Evolutionary conservation across 768 basidiomycete species (phyloP), one percentile per base, ranked within the genome.

Genomic region (Tricholoma sp.): DNA sequence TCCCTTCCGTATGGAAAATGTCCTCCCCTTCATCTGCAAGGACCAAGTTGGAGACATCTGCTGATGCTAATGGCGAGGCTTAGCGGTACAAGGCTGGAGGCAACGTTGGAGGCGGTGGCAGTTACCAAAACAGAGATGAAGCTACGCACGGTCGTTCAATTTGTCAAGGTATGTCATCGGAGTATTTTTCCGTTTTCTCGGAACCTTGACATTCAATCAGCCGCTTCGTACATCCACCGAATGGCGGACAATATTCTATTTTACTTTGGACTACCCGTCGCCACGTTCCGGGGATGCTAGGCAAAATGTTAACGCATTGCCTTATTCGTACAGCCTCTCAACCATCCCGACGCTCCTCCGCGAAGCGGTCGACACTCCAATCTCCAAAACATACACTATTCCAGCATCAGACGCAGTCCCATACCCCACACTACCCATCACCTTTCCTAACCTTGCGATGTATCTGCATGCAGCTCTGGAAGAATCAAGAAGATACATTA

Each of bases 191-290:
- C 18, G 47, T 12, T 34, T 49, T 31, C 47, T 29, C 18, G 9
- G 8, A 47, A 14, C 10, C 3, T 32, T 32, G 19, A 52, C 37
- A 34, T 24, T 46, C 59, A 46, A 27, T 55, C 43, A 91, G 88
- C 76, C 85, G 8, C 82, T 87, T 63, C 81, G 78, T 37, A 65
- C 76, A 18, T 78, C 84, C 0, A 64, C 71, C 4, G 82, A 84
- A 16, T 93, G 91, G 91, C 79, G 86, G 54, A 84, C 85, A 9
- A 73, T 92, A 19, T 68, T 92, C 14, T 92, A 89, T 79, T 83
- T 93, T 62, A 85, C 87, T 1, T 80, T 89, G 54, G 91, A 93
- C 64, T 76, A 84, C 63, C 83, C 84, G 1, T 66, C 83, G 1
- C 86, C 88, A 27, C 63, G 74, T 3, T 73, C 75, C 71, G 4